Evolutionary conservation across 2,329 filamentous ascomycete species (phyloP), one percentile per base, ranked within the genome.

Genomic region (Xylaria sp.): DNA sequence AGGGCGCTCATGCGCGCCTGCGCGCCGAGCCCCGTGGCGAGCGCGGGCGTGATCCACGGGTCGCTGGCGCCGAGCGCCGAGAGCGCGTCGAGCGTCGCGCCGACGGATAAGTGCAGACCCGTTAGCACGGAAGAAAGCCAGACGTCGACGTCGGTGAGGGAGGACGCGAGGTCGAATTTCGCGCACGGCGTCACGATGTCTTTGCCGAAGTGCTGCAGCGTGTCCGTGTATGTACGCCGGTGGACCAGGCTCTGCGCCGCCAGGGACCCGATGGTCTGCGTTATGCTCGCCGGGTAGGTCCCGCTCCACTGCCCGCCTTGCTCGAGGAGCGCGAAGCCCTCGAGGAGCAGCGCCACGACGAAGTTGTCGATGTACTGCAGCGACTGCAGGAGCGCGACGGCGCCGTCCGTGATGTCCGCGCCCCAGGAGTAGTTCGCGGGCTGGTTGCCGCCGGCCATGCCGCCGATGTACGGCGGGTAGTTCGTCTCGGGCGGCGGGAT

Each of bases 231-330:
- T 7, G 79, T 79, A 32, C 72, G 63, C 15, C 79, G 77, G 66
- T 81, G 80, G n/a, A 82, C 74, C n/a, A 80, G 74, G 18, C 76
- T 73, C 71, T 82, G 81, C 2, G 79, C 80, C 0, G 76, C 72
- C 59, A 80, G 77, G 54, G 77, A 71, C 57, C 76, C 77, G 41
- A 82, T 74, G 2, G 76, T 77, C 61, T 76, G 70, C 56, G 77
- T 74, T 57, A 82, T 80, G 15, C 76, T 76, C 2, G 63, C 55
- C 0, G 81, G 81, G 73, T 80, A 81, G 9, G 74, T 65, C 50
- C 74, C 75, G 0, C 72, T 60, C 80, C 80, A 82, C 13, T 65
- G n/a, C 2, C 46, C 51, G 20, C 78, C 79, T 39, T 65, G 34
- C 55, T 66, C 72, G 10, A 81, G 73, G 10, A 71, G 74, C 34